phyloP scores from a whole-genome alignment of 1,284 basidiomycete genomes.

The Veloporphyrellus conicus region DNA sequence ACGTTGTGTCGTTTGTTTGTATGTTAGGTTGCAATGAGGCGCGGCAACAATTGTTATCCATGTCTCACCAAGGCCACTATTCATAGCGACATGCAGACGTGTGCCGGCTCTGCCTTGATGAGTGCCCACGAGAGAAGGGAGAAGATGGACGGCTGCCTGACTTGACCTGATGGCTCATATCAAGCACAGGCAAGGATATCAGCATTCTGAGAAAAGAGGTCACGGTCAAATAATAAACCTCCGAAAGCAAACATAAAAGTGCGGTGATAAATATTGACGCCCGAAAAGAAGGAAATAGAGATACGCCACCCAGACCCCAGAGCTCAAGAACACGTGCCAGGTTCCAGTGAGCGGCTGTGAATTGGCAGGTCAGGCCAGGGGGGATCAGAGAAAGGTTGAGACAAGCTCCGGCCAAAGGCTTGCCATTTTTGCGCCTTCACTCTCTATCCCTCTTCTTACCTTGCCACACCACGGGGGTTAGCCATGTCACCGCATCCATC shows the following conservation, averaged over 20 bases:
- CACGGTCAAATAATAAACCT: too few species aligned
- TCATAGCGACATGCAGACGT: too few species aligned
- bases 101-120: too few species aligned
- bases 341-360: neutral
- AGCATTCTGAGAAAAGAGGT: too few species aligned
- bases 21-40: neutral
- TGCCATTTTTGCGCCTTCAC: neutral
- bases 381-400: neutral
- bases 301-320: too few species aligned
- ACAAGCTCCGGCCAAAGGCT: neutral
- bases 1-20: neutral
- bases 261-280: neutral
- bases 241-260: too few species aligned
- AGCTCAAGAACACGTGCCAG: neutral
- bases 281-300: too few species aligned
- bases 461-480: neutral
- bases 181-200: too few species aligned
- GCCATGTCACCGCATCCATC: conserved; percentile 6
- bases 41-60: neutral
- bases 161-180: too few species aligned
- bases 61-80: neutral
- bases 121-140: too few species aligned
- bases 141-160: too few species aligned
- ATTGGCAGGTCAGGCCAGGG: too few species aligned
- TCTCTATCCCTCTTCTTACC: neutral